Percentiles rank a stretch among this genome's conserved stretches.
These are phyloP conservation scores for Psilocybe mexicana DNA, from an alignment of 1,284 basidiomycete species.

Conservation along the genomic window DNA sequence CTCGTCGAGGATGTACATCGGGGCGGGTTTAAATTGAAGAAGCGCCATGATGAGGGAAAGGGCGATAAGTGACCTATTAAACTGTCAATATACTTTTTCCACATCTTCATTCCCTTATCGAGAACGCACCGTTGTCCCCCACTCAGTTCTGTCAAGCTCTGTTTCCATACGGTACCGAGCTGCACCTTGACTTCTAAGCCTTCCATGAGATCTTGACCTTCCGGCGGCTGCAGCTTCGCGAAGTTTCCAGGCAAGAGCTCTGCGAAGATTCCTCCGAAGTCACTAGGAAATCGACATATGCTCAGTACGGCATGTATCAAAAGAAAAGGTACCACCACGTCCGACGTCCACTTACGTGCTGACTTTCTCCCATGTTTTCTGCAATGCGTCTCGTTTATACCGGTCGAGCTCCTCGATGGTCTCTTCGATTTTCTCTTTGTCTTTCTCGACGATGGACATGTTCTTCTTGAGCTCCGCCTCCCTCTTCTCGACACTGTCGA, in stretches of 20 bases:
- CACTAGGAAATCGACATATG: constrained; percentile 48
- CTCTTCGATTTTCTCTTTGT: constrained; percentile 95
- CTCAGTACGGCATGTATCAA: not conserved
- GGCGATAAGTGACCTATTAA: constrained; percentile 87
- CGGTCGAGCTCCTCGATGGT: constrained; percentile 93
- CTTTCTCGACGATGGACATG: constrained; percentile 87
- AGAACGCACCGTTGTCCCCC: constrained; percentile 85
- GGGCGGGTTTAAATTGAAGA: constrained; percentile 98
- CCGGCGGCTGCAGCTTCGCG: constrained; percentile 92
- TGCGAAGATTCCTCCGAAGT: constrained; percentile 96
- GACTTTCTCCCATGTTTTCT: constrained; percentile 96
- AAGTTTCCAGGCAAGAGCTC: constrained; percentile 97
- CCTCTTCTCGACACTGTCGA: constrained; percentile 88
- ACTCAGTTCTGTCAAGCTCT: constrained; percentile 93
- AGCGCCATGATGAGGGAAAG: constrained; percentile 97
- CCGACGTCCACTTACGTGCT: constrained; percentile 60
- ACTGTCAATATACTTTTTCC: constrained; percentile 2
- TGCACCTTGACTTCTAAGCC: constrained; percentile 98
- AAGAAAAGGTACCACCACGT: not conserved
- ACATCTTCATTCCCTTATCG: not conserved
- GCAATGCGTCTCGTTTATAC: constrained; percentile 92
- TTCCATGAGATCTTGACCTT: constrained; percentile 90
- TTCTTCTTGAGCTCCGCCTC: constrained; percentile 88
- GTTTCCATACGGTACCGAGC: constrained; percentile 96
- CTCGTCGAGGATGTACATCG: constrained; percentile 99